Evolutionary conservation across 2,329 filamentous ascomycete species (phyloP).

Genomic region (Trichoderma citrinoviride): DNA sequence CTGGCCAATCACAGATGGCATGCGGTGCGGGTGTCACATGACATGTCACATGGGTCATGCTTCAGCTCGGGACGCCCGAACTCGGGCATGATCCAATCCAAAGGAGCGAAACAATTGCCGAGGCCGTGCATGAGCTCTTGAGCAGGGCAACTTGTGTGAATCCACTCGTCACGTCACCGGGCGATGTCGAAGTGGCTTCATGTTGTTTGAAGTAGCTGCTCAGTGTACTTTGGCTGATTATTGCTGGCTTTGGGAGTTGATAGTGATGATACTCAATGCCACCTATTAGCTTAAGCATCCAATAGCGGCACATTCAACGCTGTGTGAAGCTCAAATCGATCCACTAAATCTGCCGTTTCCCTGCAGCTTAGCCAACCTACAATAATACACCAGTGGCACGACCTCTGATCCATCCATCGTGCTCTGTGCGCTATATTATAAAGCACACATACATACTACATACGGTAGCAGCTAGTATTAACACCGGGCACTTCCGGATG

Average conservation of each 20-base stretch:
- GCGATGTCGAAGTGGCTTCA: background rate
- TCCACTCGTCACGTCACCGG: background rate
- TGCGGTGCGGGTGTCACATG: background rate
- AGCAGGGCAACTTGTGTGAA: background rate
- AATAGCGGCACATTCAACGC: background rate
- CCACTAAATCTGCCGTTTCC: constrained; percentile 1
- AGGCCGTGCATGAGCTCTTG: background rate
- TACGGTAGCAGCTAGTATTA: too few relatives aligned
- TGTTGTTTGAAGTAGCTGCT: too few relatives aligned
- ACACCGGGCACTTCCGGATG: background rate
- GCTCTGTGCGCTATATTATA: constrained; percentile 10
- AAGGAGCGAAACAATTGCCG: background rate
- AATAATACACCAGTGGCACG: background rate
- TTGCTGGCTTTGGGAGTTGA: too few relatives aligned
- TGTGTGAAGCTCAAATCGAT: background rate
- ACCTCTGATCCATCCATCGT: too few relatives aligned
- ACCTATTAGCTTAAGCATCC: background rate
- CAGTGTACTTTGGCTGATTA: too few relatives aligned
- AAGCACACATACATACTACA: too few relatives aligned
- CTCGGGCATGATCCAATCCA: too few relatives aligned
- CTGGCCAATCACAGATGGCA: background rate
- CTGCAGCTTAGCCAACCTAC: background rate
- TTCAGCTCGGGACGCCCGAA: background rate
- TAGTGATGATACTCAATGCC: background rate
- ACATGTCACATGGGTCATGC: constrained; percentile 2